Evolutionary conservation across 345 rosid species (phyloP).

Genomic region (Psidium guajava): DNA sequence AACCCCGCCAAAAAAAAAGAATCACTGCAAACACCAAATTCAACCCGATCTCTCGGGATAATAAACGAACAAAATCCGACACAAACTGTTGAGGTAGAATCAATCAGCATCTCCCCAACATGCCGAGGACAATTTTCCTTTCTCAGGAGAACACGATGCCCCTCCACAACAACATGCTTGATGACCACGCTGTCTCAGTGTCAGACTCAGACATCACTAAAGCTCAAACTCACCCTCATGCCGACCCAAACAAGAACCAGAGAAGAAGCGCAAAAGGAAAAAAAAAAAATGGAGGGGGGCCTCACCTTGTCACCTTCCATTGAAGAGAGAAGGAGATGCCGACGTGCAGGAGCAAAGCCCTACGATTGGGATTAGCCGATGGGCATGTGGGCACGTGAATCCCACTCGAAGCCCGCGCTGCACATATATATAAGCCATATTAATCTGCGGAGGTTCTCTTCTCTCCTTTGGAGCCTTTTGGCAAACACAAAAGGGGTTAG

Average conservation of each 20-base stretch:
- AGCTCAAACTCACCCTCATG: not conserved
- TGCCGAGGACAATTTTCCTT: not conserved
- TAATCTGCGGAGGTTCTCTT: not conserved
- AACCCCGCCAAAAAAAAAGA: not conserved
- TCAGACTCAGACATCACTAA: not conserved
- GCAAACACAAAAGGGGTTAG: not conserved
- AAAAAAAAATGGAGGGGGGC: not conserved
- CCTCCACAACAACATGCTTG: not conserved
- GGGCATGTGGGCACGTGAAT: slow-evolving; percentile 17
- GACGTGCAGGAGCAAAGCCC: slow-evolving; percentile 14
- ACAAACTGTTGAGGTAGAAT: not conserved
- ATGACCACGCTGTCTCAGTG: not conserved
- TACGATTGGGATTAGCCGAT: slow-evolving; percentile 3
- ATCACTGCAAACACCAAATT: not conserved
- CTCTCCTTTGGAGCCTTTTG: not conserved
- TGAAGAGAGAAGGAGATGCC: slow-evolving; percentile 2
- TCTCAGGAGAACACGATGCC: slow-evolving; percentile 1
- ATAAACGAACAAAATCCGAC: not conserved
- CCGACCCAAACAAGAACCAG: not conserved
- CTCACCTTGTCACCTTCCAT: not conserved
- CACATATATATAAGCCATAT: not conserved
- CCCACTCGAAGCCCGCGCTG: slow-evolving; percentile 36
- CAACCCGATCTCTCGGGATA: not conserved
- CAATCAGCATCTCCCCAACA: not conserved
- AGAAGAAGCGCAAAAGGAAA: too few relatives aligned